Evolutionary conservation across 192 early-diverging fungal species (phyloP).

Genomic region (Chytriomyces hyalinus): DNA sequence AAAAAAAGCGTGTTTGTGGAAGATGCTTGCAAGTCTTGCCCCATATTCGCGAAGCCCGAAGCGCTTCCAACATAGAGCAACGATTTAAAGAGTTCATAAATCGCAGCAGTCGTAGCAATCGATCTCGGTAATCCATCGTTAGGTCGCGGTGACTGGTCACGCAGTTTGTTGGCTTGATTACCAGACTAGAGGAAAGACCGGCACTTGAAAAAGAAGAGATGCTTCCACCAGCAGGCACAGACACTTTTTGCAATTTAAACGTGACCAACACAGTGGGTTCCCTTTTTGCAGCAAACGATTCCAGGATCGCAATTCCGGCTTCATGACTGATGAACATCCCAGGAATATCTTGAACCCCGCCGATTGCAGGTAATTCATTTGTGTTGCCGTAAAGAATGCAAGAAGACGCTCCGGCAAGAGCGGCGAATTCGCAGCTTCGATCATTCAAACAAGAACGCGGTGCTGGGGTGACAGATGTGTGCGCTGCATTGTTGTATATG

Average conservation of each 20-base stretch:
- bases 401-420: constrained; percentile 8
- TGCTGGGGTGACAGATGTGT: no score
- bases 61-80: no score
- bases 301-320: constrained; percentile 21
- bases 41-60: no score
- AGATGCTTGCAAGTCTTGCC: no score
- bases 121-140: no score
- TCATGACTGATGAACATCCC: not conserved
- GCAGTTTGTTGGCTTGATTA: not conserved
- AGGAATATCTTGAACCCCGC: constrained; percentile 8
- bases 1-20: no score
- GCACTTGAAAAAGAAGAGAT: not conserved
- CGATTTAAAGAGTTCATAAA: no score
- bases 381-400: constrained; percentile 31
- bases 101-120: no score
- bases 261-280: not conserved
- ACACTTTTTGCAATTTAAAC: not conserved
- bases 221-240: not conserved
- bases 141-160: no score
- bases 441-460: no score
- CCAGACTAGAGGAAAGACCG: not conserved
- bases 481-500: no score
- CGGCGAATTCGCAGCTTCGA: constrained; percentile 14
- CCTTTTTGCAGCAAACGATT: not conserved
- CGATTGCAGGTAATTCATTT: constrained; percentile 1